Conservation (phyloP, 2,329 filamentous ascomycete genomes). For the Fusarium musae region DNA sequence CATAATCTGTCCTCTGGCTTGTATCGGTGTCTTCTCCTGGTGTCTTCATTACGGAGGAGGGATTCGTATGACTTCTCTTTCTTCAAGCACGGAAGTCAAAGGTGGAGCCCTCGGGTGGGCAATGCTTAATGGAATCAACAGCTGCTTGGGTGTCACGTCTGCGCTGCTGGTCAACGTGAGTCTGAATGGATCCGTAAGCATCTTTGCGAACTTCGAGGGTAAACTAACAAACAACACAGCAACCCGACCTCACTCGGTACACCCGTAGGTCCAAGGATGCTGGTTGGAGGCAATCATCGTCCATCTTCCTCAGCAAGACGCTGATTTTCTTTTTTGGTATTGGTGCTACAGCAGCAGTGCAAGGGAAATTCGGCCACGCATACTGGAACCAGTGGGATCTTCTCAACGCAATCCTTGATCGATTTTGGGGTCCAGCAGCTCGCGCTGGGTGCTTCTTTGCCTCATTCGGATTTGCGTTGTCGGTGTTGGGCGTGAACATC, state of each 20-base stretch:
- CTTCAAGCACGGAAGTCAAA: background rate
- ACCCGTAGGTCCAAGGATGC: background rate
- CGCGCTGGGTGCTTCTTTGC: slow-evolving; percentile 47
- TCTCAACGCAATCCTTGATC: slow-evolving; percentile 51
- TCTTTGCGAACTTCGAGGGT: background rate
- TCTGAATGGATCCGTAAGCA: background rate
- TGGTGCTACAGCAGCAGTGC: slow-evolving; percentile 35
- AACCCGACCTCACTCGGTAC: background rate
- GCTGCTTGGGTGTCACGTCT: background rate
- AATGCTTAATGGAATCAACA: background rate
- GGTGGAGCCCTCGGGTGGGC: background rate
- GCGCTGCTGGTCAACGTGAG: background rate
- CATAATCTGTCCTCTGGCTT: background rate
- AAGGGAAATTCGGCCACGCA: slow-evolving; percentile 48
- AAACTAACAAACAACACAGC: background rate
- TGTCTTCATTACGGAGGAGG: background rate
- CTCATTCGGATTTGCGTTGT: background rate
- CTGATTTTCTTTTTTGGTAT: background rate
- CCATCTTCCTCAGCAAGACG: background rate
- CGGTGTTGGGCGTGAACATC: background rate
- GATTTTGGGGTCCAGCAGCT: slow-evolving; percentile 46
- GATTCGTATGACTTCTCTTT: background rate
- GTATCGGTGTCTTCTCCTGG: background rate
- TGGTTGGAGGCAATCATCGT: background rate
- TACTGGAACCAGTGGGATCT: slow-evolving; percentile 53